These are phyloP conservation scores for Brachypodium distachyon DNA, from an alignment of 202 grass and related monocot species.

Conservation along the genomic window DNA sequence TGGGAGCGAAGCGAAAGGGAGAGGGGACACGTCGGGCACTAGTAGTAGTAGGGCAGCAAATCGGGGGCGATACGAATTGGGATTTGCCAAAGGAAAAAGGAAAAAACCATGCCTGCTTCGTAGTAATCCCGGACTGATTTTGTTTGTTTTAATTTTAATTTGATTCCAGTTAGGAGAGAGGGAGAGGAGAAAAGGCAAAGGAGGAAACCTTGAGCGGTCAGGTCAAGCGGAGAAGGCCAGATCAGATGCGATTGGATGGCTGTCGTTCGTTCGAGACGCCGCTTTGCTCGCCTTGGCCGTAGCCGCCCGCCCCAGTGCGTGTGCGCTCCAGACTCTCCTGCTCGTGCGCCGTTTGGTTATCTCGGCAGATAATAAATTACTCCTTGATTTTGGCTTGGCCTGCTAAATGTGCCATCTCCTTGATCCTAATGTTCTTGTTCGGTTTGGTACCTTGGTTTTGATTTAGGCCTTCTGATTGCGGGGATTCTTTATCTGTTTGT, in stretches of 20 bases:
- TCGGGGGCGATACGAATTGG: constrained; percentile 19
- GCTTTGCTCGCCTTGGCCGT: constrained; percentile 17
- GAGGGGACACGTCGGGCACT: not conserved
- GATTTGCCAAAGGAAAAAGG: not conserved
- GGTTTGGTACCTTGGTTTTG: no score
- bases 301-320: not conserved
- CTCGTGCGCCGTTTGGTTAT: no score
- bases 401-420: no score
- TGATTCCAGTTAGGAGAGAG: not conserved
- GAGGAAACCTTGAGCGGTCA: not conserved
- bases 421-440: no score
- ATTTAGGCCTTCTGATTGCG: no score
- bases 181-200: no score
- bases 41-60: constrained; percentile 1
- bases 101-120: not conserved
- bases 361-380: no score
- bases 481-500: no score
- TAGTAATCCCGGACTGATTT: not conserved
- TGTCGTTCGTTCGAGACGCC: constrained; percentile 26
- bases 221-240: constrained; percentile 24
- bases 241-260: constrained; percentile 26
- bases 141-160: not conserved
- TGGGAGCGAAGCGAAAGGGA: constrained; percentile 21
- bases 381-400: no score
- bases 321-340: no score